phyloP scores from a whole-genome alignment of 164 flowering plant genomes.

The Dillenia turbinata region DNA sequence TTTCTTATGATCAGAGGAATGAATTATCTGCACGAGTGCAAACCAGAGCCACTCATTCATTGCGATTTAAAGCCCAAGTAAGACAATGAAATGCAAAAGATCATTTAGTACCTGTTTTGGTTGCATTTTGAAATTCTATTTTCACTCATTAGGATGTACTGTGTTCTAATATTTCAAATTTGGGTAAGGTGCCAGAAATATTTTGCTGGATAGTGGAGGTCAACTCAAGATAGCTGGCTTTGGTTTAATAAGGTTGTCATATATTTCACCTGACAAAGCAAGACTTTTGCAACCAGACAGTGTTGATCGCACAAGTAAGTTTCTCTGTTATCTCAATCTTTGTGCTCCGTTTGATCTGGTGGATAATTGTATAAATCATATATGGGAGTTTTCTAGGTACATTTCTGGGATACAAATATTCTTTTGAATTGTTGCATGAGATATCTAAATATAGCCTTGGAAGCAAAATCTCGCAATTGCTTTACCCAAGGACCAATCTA shows the following conservation, averaged over 20 bases:
- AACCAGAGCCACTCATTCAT: conserved; percentile 90
- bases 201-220: conserved; percentile 96
- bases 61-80: conserved; percentile 97
- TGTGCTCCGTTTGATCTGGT: background rate
- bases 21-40: conserved; percentile 99
- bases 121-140: conserved; percentile 6
- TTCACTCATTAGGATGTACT: conserved; percentile 24
- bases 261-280: conserved; percentile 63
- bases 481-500: too few relatives aligned
- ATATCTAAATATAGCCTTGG: too few relatives aligned
- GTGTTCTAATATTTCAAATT: conserved; percentile 68
- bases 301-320: conserved; percentile 71
- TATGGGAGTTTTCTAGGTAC: too few relatives aligned
- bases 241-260: conserved; percentile 69
- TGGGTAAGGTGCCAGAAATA: conserved; percentile 99
- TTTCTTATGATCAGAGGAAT: conserved; percentile 66
- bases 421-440: too few relatives aligned
- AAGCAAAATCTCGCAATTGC: too few relatives aligned
- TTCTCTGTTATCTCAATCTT: background rate
- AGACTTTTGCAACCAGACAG: conserved; percentile 41
- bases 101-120: conserved; percentile 7
- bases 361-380: too few relatives aligned
- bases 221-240: conserved; percentile 89
- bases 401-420: too few relatives aligned
- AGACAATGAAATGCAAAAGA: conserved; percentile 52